Evolutionary conservation across 208 protist species (phyloP).

Genomic region (Trypanosoma scelopori): DNA sequence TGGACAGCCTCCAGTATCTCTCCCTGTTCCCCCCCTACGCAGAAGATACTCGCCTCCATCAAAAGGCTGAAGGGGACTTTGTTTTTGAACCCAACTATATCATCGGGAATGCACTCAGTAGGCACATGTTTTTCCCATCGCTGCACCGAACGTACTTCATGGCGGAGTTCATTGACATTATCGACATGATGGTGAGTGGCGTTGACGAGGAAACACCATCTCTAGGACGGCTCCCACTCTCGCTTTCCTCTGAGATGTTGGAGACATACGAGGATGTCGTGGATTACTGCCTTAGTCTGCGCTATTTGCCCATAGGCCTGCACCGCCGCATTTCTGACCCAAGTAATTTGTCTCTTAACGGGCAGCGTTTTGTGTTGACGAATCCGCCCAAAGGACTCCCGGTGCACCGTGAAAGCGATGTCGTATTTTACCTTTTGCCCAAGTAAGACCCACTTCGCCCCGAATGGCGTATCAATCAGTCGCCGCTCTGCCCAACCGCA

Average conservation of each 20-base stretch:
- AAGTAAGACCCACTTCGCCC: too few species aligned
- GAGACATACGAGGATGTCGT: slow-evolving; percentile 79
- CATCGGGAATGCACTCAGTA: slow-evolving; percentile 81
- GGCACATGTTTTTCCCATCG: slow-evolving; percentile 72
- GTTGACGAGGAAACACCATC: slow-evolving; percentile 55
- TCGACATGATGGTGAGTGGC: slow-evolving; percentile 78
- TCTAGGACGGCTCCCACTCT: slow-evolving; percentile 55
- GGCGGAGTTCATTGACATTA: slow-evolving; percentile 78
- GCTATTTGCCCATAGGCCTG: slow-evolving; percentile 70
- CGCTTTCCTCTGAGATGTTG: slow-evolving; percentile 44
- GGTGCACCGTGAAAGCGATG: slow-evolving; percentile 58
- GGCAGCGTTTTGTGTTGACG: slow-evolving; percentile 77
- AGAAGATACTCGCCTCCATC: slow-evolving; percentile 49
- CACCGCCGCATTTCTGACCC: slow-evolving; percentile 66
- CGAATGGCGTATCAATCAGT: too few species aligned
- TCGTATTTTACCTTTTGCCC: slow-evolving; percentile 54
- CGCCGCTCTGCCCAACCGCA: too few species aligned
- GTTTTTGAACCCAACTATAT: slow-evolving; percentile 86
- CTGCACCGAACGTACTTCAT: slow-evolving; percentile 80
- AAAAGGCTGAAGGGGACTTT: slow-evolving; percentile 70
- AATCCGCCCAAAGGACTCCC: slow-evolving; percentile 70
- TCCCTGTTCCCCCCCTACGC: slow-evolving; percentile 74
- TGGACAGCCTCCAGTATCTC: slow-evolving; percentile 72
- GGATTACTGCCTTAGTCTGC: slow-evolving; percentile 56
- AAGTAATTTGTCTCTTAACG: slow-evolving; percentile 56